A percentile compares a stretch with the other conserved stretches of the same genome.
phyloP scores from a whole-genome alignment of 768 basidiomycete genomes.

The Boletus reticulatus region DNA sequence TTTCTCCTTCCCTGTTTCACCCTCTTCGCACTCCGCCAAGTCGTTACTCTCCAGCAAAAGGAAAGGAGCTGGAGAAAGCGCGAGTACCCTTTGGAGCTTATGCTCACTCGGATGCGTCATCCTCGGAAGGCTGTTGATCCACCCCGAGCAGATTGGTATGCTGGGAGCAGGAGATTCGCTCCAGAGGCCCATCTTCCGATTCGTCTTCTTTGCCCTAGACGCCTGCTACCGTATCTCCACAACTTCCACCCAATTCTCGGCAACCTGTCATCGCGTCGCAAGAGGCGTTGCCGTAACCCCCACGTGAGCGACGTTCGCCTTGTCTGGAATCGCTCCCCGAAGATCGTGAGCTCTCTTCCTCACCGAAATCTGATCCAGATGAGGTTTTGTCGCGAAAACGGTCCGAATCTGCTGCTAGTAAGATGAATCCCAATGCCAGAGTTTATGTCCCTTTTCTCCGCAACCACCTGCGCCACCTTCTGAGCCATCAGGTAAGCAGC shows the following conservation, averaged over 20 bases:
- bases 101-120: slow-evolving; percentile 24
- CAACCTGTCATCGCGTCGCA: slow-evolving; percentile 24
- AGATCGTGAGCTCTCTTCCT: slow-evolving; percentile 38
- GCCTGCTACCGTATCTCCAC: slow-evolving; percentile 15
- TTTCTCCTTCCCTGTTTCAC: slow-evolving; percentile 52
- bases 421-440: slow-evolving; percentile 14
- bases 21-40: slow-evolving; percentile 9
- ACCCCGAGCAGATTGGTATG: slow-evolving; percentile 2
- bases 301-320: slow-evolving; percentile 19
- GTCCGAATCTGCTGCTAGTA: slow-evolving; percentile 12
- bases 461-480: slow-evolving; percentile 6
- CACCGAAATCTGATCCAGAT: slow-evolving; percentile 11
- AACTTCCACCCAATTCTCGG: slow-evolving; percentile 13
- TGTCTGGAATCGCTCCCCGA: slow-evolving; percentile 45
- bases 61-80: slow-evolving; percentile 8
- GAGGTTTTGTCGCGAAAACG: slow-evolving; percentile 15
- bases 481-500: slow-evolving; percentile 17
- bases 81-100: not conserved
- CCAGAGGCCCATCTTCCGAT: slow-evolving; percentile 24
- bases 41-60: slow-evolving; percentile 8
- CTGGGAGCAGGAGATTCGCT: slow-evolving; percentile 3
- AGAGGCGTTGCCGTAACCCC: slow-evolving; percentile 28
- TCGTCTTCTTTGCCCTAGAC: slow-evolving; percentile 28
- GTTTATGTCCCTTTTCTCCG: slow-evolving; percentile 17
- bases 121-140: slow-evolving; percentile 19